These are phyloP conservation scores for Nannochloropsis gaditana DNA, from an alignment of 108 stramenopile genomes.

Conservation along the genomic window DNA sequence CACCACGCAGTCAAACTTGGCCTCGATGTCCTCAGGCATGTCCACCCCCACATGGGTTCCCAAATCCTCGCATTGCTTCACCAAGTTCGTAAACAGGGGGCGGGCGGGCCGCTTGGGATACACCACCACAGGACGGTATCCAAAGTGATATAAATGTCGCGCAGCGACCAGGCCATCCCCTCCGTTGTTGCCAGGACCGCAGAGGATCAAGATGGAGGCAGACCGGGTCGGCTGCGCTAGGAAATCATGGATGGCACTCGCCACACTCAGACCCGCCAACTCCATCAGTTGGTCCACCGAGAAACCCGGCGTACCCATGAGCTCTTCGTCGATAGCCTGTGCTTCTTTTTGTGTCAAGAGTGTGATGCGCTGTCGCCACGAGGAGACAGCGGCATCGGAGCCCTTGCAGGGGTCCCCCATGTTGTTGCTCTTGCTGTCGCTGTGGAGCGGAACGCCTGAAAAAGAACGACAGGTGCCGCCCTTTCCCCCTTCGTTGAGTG, in stretches of 20 bases:
- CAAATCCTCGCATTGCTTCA: conserved; percentile 76
- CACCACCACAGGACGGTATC: conserved; percentile 68
- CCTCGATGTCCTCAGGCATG: conserved; percentile 54
- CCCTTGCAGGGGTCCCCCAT: not conserved
- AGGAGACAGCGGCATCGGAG: not conserved
- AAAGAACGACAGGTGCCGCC: not conserved
- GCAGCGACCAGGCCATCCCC: conserved; percentile 99
- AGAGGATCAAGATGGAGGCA: conserved; percentile 69
- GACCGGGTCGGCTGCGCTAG: not conserved
- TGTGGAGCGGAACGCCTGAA: not conserved
- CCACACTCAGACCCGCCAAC: conserved; percentile 87
- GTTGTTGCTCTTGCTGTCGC: not conserved
- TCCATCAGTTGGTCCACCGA: conserved; percentile 98
- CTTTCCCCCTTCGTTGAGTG: not conserved
- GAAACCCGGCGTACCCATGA: conserved; percentile 88
- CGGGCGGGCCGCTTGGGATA: conserved; percentile 74
- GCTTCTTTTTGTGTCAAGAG: conserved; percentile 62
- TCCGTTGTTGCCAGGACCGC: conserved; percentile 97
- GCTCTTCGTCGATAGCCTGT: conserved; percentile 77
- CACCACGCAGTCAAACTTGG: conserved; percentile 66
- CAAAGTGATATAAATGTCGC: conserved; percentile 84
- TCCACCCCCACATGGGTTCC: conserved; percentile 62
- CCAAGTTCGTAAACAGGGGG: conserved; percentile 62
- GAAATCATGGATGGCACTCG: conserved; percentile 39
- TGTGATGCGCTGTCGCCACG: conserved; percentile 29